Base-by-base conservation (phyloP, 1,284 basidiomycete genomes). In the Phellinidium pouzarii region DNA sequence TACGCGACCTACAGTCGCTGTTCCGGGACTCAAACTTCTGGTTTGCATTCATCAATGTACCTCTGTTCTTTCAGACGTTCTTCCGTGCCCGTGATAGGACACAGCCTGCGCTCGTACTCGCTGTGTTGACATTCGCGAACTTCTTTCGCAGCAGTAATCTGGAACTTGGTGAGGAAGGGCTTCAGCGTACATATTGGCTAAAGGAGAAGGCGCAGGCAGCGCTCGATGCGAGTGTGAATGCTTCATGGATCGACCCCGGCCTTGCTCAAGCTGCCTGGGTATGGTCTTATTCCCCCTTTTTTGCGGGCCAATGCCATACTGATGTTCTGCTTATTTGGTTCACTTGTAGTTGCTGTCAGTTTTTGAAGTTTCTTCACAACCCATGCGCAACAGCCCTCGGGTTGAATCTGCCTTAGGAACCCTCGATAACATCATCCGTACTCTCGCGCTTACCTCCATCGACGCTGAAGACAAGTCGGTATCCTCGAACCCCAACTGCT, bases 261-360 rank as follows among this genome's bases (percentile, higher is more conserved):
- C 71, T 88, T 7, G 83, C 80, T 14, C 80, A 87, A 64, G 82
- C 84, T 29, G 82, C 83, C 55, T 88, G 82, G 83, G 87, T 87
- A 65, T 61, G 76, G 66, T 9, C 14, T 11, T 43, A 29, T 4
- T 53, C 40, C 54, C 42, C 44, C 38, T 40, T 43, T 23, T 50
- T 44, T n/a, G n/a, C n/a, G n/a, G n/a, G n/a, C n/a, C n/a, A n/a
- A n/a, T n/a, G n/a, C n/a, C n/a, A n/a, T n/a, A n/a, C n/a, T 27
- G n/a, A 3, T 14, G 14, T 41, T 49, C 38, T 50, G 29, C 50
- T 51, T 8, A 29, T 25, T 42, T 29, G 9, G n/a, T 23, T 31
- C n/a, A 4, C 17, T 26, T 12, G n/a, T 42, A 87, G 85, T 65
- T 89, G 26, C 65, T 88, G 20, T 76, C 83, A 2, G 66, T 87